Conservation (phyloP, 306 rosid genomes). For the Rubus idaeus region DNA sequence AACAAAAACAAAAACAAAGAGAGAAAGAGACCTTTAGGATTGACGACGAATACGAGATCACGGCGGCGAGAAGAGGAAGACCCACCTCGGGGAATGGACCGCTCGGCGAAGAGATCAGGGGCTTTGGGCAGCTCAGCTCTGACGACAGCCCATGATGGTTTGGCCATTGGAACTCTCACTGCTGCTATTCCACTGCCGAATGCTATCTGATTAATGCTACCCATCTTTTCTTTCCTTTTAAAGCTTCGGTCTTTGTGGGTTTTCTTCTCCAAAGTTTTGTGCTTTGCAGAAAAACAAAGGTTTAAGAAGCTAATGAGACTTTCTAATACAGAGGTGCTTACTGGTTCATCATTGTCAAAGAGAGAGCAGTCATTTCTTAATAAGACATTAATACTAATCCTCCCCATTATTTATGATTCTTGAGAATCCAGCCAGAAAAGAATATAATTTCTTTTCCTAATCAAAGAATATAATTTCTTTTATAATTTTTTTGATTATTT, state of each 20-base stretch:
- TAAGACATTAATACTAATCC: neutral
- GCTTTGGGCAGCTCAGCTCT: conserved; percentile 64
- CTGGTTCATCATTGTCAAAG: neutral
- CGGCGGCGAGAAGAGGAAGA: conserved; percentile 57
- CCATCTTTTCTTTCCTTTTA: conserved; percentile 4
- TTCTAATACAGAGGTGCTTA: neutral
- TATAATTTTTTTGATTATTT: neutral
- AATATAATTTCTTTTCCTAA: too few species aligned
- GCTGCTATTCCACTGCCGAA: conserved; percentile 38
- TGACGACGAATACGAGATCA: conserved; percentile 90
- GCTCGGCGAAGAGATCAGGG: conserved; percentile 47
- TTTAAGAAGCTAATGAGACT: neutral
- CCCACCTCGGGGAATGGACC: conserved; percentile 35
- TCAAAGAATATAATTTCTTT: too few species aligned
- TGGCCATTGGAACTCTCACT: conserved; percentile 41
- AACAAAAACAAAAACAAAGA: conserved; percentile 15
- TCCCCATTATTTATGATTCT: neutral
- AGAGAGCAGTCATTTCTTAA: conserved; percentile 3
- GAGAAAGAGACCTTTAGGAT: conserved; percentile 61
- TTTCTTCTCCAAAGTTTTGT: conserved; percentile 4
- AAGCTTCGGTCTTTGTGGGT: neutral
- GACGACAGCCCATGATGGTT: conserved; percentile 32
- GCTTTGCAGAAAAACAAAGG: neutral
- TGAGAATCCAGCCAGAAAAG: too few species aligned
- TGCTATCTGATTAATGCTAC: conserved; percentile 45